phyloP scores from a whole-genome alignment of 2,329 filamentous ascomycete genomes.

The Trichoderma asperellum region DNA sequence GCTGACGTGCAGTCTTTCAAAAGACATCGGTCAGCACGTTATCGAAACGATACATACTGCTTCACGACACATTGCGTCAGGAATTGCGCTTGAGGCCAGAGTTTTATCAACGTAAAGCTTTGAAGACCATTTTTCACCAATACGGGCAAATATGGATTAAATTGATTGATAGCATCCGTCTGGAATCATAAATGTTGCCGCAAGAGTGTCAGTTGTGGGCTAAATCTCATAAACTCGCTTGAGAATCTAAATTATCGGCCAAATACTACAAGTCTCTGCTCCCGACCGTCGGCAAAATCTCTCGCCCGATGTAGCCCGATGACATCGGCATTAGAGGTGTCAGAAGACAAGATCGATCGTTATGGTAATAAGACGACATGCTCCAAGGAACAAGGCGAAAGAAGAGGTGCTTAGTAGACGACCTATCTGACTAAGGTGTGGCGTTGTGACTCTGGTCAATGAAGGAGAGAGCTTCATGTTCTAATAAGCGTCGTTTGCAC shows the following conservation, averaged over 20 bases:
- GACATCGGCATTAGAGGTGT: not conserved
- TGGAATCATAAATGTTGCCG: not conserved
- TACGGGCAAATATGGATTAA: not conserved
- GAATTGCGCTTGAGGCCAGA: not conserved
- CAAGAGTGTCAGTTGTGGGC: not conserved
- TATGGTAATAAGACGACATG: not conserved
- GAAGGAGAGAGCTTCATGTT: not conserved
- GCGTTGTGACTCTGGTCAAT: constrained; percentile 10
- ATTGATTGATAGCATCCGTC: not conserved
- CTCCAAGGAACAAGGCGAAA: not conserved
- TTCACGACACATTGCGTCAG: not conserved
- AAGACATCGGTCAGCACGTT: not conserved
- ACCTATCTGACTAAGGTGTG: not conserved
- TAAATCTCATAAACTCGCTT: not conserved
- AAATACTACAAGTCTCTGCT: not conserved
- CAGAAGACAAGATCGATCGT: not conserved
- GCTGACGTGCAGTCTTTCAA: not conserved
- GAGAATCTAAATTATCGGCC: not conserved
- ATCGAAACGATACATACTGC: not conserved
- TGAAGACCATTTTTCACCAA: not conserved
- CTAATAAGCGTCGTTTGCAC: not conserved
- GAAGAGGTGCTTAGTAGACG: not conserved
- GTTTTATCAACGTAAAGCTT: not conserved
- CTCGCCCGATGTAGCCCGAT: constrained; percentile 1
- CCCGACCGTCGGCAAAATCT: constrained; percentile 10